Evolutionary conservation across 129 eudicot species (phyloP), one percentile per base, ranked within the genome.

Genomic region (Oenanthe sinensis): DNA sequence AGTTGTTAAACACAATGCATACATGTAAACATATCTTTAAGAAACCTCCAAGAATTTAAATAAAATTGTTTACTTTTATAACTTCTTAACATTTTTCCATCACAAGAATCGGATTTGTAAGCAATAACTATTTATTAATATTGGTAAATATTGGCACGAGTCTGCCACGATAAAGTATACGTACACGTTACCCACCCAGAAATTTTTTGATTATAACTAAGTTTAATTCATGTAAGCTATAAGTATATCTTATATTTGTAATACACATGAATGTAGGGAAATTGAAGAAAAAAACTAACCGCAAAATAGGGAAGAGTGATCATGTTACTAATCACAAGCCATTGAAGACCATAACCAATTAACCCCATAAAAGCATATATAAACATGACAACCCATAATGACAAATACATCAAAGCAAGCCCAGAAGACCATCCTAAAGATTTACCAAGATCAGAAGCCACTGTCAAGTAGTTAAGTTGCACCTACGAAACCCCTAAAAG

Each of bases 391-490:
- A 82, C 76, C 91, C 88, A 88, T 36, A 94, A 63, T 19, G 98
- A 97, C 85, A 94, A 11, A 68, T 82, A 83, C 87, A 81, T 82
- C 77, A 91, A 80, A 36, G 97, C 98, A 71, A 91, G 43, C 8
- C 98, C 98, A 9, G 98, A 91, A 8, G 95, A 89, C 97, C 97
- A 93, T 8, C 98, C 98, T 3, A 93, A 82, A 71, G 83, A 90
- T 79, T 93, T 93, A 24, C 98, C 98, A 28, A 91, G 77, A 49
- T 93, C 97, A 14, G 98, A 93, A 39, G 98, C 98, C 15, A 89
- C 82, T 43, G 98, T 97, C 8, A 93, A 79, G 48, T 93, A 87
- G 76, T 89, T 91, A 50, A 93, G 76, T 75, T 93, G 88, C 39
- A 91, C 88, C 87, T 93, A 97, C 0, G 96, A 86, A 0, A 89